A percentile compares a stretch with the other conserved stretches of the same genome.
phyloP scores from a whole-genome alignment of 257 asterid genomes.

The Petunia secreta region DNA sequence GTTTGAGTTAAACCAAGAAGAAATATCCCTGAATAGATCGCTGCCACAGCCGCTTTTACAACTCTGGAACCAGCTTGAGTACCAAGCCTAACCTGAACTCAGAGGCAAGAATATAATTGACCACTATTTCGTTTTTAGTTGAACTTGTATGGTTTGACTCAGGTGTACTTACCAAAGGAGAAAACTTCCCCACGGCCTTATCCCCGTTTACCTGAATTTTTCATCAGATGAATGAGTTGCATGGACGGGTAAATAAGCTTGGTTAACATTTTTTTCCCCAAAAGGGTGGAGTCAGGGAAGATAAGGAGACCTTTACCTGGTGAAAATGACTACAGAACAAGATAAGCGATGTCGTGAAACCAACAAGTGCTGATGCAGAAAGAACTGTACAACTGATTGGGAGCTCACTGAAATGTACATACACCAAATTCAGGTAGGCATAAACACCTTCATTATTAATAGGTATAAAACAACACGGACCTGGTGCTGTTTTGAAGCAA shows the following conservation, averaged over 20 bases:
- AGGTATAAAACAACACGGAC: slow-evolving; percentile 34
- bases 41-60: slow-evolving; percentile 56
- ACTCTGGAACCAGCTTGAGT: slow-evolving; percentile 59
- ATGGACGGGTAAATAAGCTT: neutral
- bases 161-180: slow-evolving; percentile 71
- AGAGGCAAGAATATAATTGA: slow-evolving; percentile 4
- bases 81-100: slow-evolving; percentile 79
- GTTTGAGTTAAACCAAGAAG: slow-evolving; percentile 58
- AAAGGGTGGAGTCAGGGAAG: neutral
- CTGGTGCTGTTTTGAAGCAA: slow-evolving; percentile 74
- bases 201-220: slow-evolving; percentile 68
- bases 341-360: slow-evolving; percentile 81
- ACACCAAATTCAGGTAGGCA: slow-evolving; percentile 20
- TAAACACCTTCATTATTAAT: slow-evolving; percentile 19
- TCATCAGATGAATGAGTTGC: slow-evolving; percentile 30
- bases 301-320: slow-evolving; percentile 56
- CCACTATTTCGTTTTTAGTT: slow-evolving; percentile 9
- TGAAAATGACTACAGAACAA: slow-evolving; percentile 96
- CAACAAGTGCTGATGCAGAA: slow-evolving; percentile 81
- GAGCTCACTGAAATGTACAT: slow-evolving; percentile 46
- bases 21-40: slow-evolving; percentile 56
- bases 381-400: slow-evolving; percentile 61
- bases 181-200: slow-evolving; percentile 65
- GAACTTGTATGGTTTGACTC: neutral
- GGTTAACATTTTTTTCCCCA: neutral